Base-by-base conservation (phyloP, 352 stramenopile species). In the Pythium guiyangense region DNA sequence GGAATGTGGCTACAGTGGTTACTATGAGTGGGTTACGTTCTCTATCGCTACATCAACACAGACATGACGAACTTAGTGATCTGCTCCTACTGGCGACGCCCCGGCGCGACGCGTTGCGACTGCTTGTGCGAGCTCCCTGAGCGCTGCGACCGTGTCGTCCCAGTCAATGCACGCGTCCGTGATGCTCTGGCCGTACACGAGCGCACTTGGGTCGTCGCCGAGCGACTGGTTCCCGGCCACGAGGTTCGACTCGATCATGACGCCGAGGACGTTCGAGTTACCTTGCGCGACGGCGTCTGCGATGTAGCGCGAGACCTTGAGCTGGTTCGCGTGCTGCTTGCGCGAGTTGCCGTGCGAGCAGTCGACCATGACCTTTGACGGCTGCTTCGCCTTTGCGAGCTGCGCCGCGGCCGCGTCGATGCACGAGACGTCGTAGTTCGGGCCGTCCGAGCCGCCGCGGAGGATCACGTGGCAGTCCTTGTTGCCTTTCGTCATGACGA, bases 161-260 rank as follows among this genome's bases (percentile, higher is more conserved):
- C n/a, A n/a, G n/a, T n/a, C n/a, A n/a, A n/a, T n/a, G n/a, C n/a
- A n/a, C n/a, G n/a, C n/a, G n/a, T n/a, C n/a, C n/a, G n/a, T n/a
- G n/a, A n/a, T n/a, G n/a, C n/a, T n/a, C n/a, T n/a, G n/a, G n/a
- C n/a, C n/a, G n/a, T n/a, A n/a, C 46, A 87, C 70, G 44, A 96
- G 78, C 67, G 84, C 75, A 39, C 70, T 71, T 52, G 74, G 68
- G 51, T 91, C 82, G 46, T 77, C 59, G n/a, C 73, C 77, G 0
- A 94, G 77, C 52, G 67, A 73, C 72, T 96, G 86, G 68, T 92
- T 93, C 35, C 86, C 86, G 56, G 93, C 86, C 4, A 90, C 80
- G 35, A 96, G 70, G 57, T 96, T 94, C 18, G 82, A 93, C 63
- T 96, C 86, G 54, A 96, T 87, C 86, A 96, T 96, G n/a, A 94